Percentiles rank a stretch among this genome's conserved stretches.
Evolutionary conservation across 192 early-diverging fungal genomes (phyloP).

Genomic region (Phycomyces blakesleeanus): DNA sequence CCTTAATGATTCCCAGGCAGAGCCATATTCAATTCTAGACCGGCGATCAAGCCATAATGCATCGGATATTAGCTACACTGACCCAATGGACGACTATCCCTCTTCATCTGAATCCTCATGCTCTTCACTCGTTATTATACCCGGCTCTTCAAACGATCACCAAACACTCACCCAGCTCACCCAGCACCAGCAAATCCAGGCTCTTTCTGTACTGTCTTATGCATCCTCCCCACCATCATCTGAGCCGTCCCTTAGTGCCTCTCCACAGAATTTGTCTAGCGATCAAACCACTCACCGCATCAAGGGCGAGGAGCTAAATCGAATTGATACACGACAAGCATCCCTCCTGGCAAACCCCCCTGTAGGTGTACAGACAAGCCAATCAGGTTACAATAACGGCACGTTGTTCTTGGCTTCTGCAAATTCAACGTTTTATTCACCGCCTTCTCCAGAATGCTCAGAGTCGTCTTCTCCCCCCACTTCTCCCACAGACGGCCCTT

Average conservation of each 20-base stretch:
- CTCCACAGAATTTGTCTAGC: too few species aligned
- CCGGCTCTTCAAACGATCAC: neutral
- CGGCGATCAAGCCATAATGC: neutral
- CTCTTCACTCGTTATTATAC: neutral
- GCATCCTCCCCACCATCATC: too few species aligned
- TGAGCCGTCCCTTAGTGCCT: too few species aligned
- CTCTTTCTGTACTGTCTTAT: too few species aligned
- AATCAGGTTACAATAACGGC: too few species aligned
- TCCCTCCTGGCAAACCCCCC: too few species aligned
- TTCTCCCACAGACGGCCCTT: slow-evolving; percentile 4
- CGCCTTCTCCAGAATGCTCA: slow-evolving; percentile 11
- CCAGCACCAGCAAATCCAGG: neutral
- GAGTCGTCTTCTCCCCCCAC: slow-evolving; percentile 13
- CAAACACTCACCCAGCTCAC: neutral
- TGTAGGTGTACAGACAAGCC: too few species aligned
- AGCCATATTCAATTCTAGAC: neutral
- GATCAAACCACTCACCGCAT: too few species aligned
- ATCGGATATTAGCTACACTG: neutral
- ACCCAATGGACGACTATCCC: neutral
- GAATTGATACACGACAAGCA: too few species aligned
- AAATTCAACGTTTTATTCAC: neutral
- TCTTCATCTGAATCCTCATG: neutral
- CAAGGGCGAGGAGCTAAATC: too few species aligned
- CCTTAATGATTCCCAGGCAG: neutral
- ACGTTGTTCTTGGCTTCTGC: neutral